Base-by-base conservation (phyloP, 192 early-diverging fungal genomes). In the Gonapodya sp. region DNA sequence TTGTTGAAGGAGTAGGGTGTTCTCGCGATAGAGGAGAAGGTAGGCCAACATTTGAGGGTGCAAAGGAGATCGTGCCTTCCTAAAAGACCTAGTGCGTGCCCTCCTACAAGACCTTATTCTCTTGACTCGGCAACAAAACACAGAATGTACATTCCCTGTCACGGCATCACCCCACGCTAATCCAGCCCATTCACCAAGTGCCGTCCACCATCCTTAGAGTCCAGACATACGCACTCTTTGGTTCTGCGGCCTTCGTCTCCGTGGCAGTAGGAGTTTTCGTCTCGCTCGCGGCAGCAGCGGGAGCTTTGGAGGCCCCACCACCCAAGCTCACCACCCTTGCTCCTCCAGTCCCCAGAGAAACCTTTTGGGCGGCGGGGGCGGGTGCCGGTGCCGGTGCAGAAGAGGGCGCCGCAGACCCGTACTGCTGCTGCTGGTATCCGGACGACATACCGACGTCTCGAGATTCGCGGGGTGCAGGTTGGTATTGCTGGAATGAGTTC, bases 401-500 rank as follows among this genome's bases (percentile, higher is more conserved):
- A 80, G 79, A 80, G 34, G 79, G 18, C 34, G 81, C 35, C 35
- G 81, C 31, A 75, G 32, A 35, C 24, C 80, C n/a, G n/a, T n/a
- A n/a, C n/a, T n/a, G 31, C 30, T 14, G 77, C 18, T 81, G 73
- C 80, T 78, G 24, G 31, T 24, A 80, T 80, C 24, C 30, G 32
- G 30, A 78, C 72, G 36, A 35, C 32, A 35, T 36, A 2, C 24
- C 73, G 2, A 73, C 35, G 37, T 75, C 0, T 36, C 34, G 14
- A 34, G 79, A 18, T 64, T 64, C 46, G 8, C 46, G 46, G n/a
- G 80, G 34, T 1, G 78, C 81, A 1, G 73, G 73, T 31, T 84
- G 83, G 34, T 84, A 80, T 18, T 83, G 82, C 74, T 83, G 82
- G 46, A 85, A 83, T 0, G 83, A 78, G 36, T 84, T 83, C 80